Evolutionary conservation across 2,329 filamentous ascomycete genomes (phyloP).

Genomic region (Hymenoscyphus linearis): DNA sequence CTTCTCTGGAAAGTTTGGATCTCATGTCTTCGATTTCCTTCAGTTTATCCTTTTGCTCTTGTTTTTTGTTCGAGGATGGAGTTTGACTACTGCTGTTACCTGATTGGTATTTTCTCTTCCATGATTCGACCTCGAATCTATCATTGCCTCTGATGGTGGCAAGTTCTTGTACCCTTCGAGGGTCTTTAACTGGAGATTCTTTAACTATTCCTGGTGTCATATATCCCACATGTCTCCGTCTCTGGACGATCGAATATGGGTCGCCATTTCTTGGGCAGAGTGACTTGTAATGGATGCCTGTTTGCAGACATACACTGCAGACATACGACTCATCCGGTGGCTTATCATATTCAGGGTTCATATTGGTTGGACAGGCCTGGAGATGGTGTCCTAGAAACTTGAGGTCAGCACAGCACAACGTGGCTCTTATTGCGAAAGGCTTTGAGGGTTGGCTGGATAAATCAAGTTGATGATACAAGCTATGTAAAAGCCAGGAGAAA

Average conservation of each 20-base stretch:
- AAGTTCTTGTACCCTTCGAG: conserved; percentile 1
- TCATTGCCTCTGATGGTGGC: neutral
- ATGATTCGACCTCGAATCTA: neutral
- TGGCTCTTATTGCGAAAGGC: neutral
- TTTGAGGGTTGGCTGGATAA: neutral
- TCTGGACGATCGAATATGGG: conserved; percentile 32
- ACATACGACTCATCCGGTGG: conserved; percentile 30
- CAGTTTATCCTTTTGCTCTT: neutral
- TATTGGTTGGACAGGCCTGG: conserved; percentile 38
- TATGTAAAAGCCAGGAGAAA: neutral
- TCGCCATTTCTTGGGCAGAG: conserved; percentile 36
- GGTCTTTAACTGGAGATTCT: neutral
- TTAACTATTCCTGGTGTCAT: neutral
- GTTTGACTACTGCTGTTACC: neutral
- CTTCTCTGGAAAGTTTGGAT: neutral
- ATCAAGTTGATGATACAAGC: neutral
- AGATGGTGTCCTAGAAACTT: conserved; percentile 35
- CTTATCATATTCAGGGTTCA: conserved; percentile 36
- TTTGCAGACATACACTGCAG: conserved; percentile 34
- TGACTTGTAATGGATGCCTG: conserved; percentile 33
- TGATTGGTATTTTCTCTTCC: neutral
- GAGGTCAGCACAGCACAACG: neutral
- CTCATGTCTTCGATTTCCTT: neutral
- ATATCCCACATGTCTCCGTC: conserved; percentile 24
- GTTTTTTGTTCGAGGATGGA: neutral